A percentile compares a stretch with the other conserved stretches of the same genome.
phyloP scores from a whole-genome alignment of 2,329 filamentous ascomycete species.

The Aphanoascus verrucosus region DNA sequence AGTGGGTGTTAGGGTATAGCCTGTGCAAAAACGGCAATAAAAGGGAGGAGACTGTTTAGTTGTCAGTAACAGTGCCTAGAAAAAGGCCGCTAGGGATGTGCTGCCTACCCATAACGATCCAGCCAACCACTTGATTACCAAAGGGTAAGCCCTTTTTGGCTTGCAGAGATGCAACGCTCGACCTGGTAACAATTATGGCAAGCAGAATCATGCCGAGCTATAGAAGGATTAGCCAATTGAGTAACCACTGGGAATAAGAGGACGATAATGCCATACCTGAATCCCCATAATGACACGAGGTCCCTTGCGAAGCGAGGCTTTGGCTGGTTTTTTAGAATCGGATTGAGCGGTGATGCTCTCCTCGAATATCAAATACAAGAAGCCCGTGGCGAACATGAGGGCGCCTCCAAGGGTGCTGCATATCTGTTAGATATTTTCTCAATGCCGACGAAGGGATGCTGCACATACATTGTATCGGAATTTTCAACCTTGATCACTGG shows the following conservation, averaged over 20 bases:
- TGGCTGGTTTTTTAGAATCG: conserved; percentile 21
- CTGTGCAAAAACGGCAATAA: conserved; percentile 71
- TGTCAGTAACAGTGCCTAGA: conserved; percentile 4
- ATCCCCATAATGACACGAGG: conserved; percentile 38
- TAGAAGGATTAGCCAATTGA: conserved; percentile 10
- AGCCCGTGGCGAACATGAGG: conserved; percentile 65
- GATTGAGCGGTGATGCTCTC: conserved; percentile 45
- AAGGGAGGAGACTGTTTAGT: conserved; percentile 54
- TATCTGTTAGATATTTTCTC: conserved; percentile 15
- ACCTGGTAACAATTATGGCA: conserved; percentile 75
- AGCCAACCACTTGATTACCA: conserved; percentile 80
- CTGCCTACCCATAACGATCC: conserved; percentile 57
- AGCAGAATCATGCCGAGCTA: conserved; percentile 67
- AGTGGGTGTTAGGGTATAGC: conserved; percentile 70
- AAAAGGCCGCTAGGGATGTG: neutral
- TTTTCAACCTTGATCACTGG: conserved; percentile 79
- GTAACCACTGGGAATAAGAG: neutral
- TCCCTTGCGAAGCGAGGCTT: conserved; percentile 21
- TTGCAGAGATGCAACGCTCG: conserved; percentile 74
- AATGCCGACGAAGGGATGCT: neutral
- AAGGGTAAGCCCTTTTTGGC: conserved; percentile 72
- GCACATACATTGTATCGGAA: conserved; percentile 57
- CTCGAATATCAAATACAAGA: conserved; percentile 72
- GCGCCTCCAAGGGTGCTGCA: conserved; percentile 60
- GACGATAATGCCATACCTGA: conserved; percentile 28